A percentile compares a stretch with the other conserved stretches of the same genome.
phyloP scores from a whole-genome alignment of 495 filamentous ascomycete genomes.

The Extremus antarcticus region DNA sequence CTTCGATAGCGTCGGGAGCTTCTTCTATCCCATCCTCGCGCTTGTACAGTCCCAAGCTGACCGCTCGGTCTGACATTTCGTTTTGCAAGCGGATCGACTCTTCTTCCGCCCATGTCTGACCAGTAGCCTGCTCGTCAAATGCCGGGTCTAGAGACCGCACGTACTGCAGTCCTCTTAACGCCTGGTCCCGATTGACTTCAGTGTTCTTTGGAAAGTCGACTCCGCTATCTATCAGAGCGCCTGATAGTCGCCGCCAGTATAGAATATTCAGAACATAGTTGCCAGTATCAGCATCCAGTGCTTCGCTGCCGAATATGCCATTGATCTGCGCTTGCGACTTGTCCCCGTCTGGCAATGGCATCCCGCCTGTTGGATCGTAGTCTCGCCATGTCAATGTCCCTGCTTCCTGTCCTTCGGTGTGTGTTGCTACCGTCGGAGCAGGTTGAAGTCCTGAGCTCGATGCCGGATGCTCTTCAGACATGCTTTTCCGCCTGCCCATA shows the following conservation, averaged over 20 bases:
- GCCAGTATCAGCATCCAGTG: conserved; percentile 37
- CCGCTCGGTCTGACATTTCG: conserved; percentile 35
- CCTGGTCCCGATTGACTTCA: conserved; percentile 19
- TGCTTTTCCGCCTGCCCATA: neutral
- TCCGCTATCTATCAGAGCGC: conserved; percentile 52
- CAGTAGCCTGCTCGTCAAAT: conserved; percentile 62
- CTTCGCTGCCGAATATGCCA: conserved; percentile 48
- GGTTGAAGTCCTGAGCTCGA: conserved; percentile 5
- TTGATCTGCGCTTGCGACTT: conserved; percentile 36
- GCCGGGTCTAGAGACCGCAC: conserved; percentile 52
- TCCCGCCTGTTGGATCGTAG: conserved; percentile 19
- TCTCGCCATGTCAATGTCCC: conserved; percentile 17
- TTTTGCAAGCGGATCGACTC: conserved; percentile 34
- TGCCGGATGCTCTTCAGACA: neutral
- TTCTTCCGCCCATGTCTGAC: conserved; percentile 49
- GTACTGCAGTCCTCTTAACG: conserved; percentile 49
- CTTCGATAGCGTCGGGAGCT: neutral
- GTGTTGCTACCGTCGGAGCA: conserved; percentile 8
- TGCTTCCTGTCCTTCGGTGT: conserved; percentile 8
- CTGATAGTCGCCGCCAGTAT: conserved; percentile 62
- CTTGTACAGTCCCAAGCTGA: conserved; percentile 41
- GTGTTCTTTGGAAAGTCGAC: conserved; percentile 27
- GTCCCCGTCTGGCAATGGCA: conserved; percentile 19
- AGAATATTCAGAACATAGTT: conserved; percentile 58
- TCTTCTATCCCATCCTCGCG: conserved; percentile 27